Evolutionary conservation across 1,139 yeast species (phyloP).

Genomic region (Spathaspora sp.): DNA sequence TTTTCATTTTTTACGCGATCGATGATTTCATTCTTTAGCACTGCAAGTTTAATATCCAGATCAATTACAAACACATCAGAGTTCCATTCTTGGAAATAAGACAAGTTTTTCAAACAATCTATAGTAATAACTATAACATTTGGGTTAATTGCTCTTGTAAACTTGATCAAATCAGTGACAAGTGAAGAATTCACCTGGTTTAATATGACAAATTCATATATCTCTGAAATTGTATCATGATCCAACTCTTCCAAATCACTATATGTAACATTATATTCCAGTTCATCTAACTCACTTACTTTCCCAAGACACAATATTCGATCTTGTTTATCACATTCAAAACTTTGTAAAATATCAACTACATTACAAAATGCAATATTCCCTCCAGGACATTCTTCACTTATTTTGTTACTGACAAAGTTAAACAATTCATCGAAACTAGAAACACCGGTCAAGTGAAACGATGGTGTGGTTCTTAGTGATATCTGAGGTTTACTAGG

Average conservation of each 20-base stretch:
- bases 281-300: not conserved
- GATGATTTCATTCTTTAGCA: not conserved
- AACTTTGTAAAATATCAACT: not conserved
- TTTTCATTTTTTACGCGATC: not conserved
- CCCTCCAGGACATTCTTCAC: not conserved
- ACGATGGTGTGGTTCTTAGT: not conserved
- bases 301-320: constrained; percentile 8
- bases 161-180: constrained; percentile 5
- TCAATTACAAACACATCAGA: not conserved
- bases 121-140: constrained; percentile 4
- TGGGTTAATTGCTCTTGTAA: constrained; percentile 5
- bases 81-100: not conserved
- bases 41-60: not conserved
- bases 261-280: constrained; percentile 3
- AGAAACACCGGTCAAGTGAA: not conserved
- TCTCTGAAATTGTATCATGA: constrained; percentile 4
- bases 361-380: constrained; percentile 4
- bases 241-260: constrained; percentile 4
- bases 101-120: constrained; percentile 3
- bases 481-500: not conserved
- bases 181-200: constrained; percentile 7
- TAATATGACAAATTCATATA: constrained; percentile 8
- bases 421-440: not conserved
- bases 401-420: not conserved
- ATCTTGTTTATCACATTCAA: not conserved